phyloP scores from a whole-genome alignment of 2,329 filamentous ascomycete genomes.

The Lecanicillium sp. region DNA sequence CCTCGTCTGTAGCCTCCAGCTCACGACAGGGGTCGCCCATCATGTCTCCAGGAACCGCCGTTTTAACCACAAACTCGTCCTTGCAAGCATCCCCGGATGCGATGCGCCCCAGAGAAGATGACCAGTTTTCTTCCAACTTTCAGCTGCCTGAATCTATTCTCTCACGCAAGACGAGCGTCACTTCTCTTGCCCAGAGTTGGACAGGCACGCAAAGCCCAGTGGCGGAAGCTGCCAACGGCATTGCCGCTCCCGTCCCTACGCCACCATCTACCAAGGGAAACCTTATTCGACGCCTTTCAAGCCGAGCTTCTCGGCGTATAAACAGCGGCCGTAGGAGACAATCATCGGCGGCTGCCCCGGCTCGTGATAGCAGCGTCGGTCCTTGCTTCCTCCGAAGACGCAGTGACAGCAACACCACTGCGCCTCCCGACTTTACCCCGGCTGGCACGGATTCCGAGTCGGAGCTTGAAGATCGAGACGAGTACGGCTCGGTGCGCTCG shows the following conservation, averaged over 20 bases:
- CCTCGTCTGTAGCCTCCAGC: conserved; percentile 46
- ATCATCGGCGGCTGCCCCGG: conserved; percentile 67
- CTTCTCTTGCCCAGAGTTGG: conserved; percentile 55
- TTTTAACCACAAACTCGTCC: conserved; percentile 52
- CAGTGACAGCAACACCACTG: conserved; percentile 79
- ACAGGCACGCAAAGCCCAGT: conserved; percentile 49
- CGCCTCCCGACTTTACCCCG: conserved; percentile 39
- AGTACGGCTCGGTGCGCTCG: conserved; percentile 27
- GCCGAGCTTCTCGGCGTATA: conserved; percentile 63
- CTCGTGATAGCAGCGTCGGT: conserved; percentile 80
- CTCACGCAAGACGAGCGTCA: conserved; percentile 48
- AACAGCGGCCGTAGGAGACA: conserved; percentile 56
- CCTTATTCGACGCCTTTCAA: conserved; percentile 79
- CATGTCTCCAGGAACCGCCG: conserved; percentile 44
- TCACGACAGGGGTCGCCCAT: conserved; percentile 48
- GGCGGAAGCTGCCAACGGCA: conserved; percentile 26
- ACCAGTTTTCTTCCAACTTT: conserved; percentile 45
- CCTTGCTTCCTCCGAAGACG: conserved; percentile 80
- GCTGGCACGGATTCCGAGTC: conserved; percentile 46
- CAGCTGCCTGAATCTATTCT: conserved; percentile 68
- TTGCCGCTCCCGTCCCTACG: conserved; percentile 8
- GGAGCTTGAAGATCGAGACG: conserved; percentile 44
- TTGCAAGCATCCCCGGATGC: conserved; percentile 60
- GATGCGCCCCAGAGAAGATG: conserved; percentile 45
- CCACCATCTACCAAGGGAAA: conserved; percentile 32